These are phyloP conservation scores for Cordyceps tenuipes DNA, from an alignment of 2,329 filamentous ascomycete genomes.

Conservation along the genomic window DNA sequence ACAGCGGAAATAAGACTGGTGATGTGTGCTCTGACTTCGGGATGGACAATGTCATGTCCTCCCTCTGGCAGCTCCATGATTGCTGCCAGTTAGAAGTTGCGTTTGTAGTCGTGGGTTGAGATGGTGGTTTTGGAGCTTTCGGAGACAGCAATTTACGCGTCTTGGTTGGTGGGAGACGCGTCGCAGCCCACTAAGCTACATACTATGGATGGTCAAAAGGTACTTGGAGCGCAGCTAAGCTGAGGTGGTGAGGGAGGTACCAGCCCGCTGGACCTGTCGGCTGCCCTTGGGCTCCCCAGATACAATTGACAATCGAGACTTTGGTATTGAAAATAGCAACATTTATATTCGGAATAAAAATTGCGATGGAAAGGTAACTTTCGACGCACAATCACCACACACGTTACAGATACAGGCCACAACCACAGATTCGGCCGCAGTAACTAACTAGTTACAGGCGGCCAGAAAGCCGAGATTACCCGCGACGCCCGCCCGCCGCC, in stretches of 20 bases:
- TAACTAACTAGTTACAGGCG: not conserved
- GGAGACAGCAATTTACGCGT: conserved; percentile 17
- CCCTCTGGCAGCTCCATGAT: conserved; percentile 48
- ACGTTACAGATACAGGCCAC: too few relatives aligned
- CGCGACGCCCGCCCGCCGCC: conserved; percentile 18
- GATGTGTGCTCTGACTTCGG: conserved; percentile 86
- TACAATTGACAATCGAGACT: too few relatives aligned
- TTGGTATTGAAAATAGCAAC: too few relatives aligned
- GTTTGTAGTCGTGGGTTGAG: not conserved
- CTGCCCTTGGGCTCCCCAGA: not conserved
- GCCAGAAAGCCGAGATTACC: conserved; percentile 35
- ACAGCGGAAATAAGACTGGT: conserved; percentile 91
- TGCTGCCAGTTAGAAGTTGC: not conserved
- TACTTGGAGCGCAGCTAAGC: too few relatives aligned
- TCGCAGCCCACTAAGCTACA: conserved; percentile 6
- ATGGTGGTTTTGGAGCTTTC: not conserved
- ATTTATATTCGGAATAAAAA: too few relatives aligned
- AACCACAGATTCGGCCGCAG: too few relatives aligned
- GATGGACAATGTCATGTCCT: conserved; percentile 62
- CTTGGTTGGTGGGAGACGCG: conserved; percentile 1
- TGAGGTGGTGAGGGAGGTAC: not conserved
- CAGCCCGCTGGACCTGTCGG: not conserved
- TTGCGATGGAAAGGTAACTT: not conserved
- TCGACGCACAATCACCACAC: too few relatives aligned
- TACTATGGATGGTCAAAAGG: not conserved